Evolutionary conservation across 805 yeast genomes (phyloP), one percentile per base, ranked within the genome.

Genomic region (Wickerhamomyces chaumierensis): DNA sequence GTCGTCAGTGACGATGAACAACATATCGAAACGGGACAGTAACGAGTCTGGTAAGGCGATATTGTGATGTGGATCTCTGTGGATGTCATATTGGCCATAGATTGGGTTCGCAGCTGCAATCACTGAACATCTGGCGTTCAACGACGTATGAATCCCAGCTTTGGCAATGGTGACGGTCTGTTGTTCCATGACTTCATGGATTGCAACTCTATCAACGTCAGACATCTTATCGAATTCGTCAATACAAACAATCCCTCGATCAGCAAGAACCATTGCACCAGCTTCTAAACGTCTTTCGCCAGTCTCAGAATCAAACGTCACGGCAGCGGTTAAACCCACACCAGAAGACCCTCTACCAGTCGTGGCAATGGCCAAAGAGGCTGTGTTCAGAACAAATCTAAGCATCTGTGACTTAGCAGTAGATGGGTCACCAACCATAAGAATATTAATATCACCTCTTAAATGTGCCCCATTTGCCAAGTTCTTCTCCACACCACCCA

Each of bases 291-390:
- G 73, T 53, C 96, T 72, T 63, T 92, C 98, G 43, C 97, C 97
- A 0, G 98, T 92, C 60, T 92, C 98, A 53, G 80, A 81, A 61
- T 92, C 98, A 1, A 88, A 74, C 6, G 96, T 88, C 3, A 92
- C 98, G 1, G 98, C 98, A 16, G 98, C 98, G 0, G 98, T 92
- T 53, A 92, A 72, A 85, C 98, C 98, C 34, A 92, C 98, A 60
- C 98, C 98, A 1, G 97, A 88, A n/a, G 97, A 90, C 46, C 98
- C 98, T 60, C 95, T 78, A 67, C 98, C 98, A 0, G 98, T 92
- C 1, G 98, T 92, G 20, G 97, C 96, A 49, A 92, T 87, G 3
- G 97, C 97, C 49, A 92, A 67, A 1, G 94, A 69, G 1, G 98
- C 98, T 1, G 97, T 90, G 57, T 90, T 92, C 45, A 92, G 68